Evolutionary conservation across 768 basidiomycete genomes (phyloP), one percentile per base, ranked within the genome.

Genomic region (Mycena galericulata): DNA sequence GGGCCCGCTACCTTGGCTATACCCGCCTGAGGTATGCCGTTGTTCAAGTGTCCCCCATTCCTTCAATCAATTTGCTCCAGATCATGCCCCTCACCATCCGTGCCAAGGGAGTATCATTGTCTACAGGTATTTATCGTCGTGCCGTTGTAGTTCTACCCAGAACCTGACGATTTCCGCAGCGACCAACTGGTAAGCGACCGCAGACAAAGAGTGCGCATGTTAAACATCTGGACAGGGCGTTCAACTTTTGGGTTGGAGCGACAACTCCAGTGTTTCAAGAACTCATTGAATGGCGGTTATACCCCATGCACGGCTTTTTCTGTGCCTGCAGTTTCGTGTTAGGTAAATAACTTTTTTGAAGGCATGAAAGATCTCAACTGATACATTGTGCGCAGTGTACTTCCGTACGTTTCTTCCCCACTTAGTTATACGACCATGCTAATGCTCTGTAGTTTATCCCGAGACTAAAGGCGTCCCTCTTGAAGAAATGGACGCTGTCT

Each of bases 301-400:
- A 98, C 81, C 94, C 95, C 0, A 97, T 98, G 95, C 96, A 97
- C 73, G 95, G 92, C 26, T 95, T 95, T 81, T 96, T 95, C 79
- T 96, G 95, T 76, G 88, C 88, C 11, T 91, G 93, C 74, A 94
- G 94, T 75, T 94, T 97, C 76, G 82, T 97, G 51, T 82, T 96
- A 47, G 93, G 89, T 90, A 75, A 73, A 82, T 79, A 68, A 36
- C 47, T 69, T 58, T 20, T 69, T 15, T 40, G 12, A n/a, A 24
- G 20, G 38, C 10, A n/a, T 15, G 47, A 72, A 54, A 49, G 34
- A 65, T 65, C 11, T n/a, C n/a, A n/a, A n/a, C 70, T 75, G 36
- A 69, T 54, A 24, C 9, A 26, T 50, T 49, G 49, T 60, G 8
- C 41, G 10, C 61, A 89, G 93, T 96, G 7, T 95, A 93, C 78